Conservation (phyloP, 1,284 basidiomycete species). For the Exobasidium rhododendri region DNA sequence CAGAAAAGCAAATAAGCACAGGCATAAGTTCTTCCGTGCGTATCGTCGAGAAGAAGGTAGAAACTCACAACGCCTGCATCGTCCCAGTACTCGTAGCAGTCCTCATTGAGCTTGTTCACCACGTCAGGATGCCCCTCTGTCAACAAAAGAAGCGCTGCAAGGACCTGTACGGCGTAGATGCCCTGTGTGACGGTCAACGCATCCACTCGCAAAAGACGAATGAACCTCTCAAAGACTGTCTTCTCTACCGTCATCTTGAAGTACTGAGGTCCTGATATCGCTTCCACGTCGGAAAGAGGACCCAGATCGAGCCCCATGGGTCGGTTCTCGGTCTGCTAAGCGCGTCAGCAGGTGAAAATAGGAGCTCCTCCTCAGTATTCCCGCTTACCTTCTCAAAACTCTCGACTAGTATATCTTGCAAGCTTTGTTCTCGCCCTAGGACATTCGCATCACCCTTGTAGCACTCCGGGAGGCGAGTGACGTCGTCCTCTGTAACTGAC, state of each 20-base stretch:
- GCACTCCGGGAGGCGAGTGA: neutral
- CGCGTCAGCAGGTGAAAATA: too few species aligned
- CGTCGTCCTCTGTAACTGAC: neutral
- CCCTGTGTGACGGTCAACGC: neutral
- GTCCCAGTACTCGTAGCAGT: neutral
- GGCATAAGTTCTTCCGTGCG: too few species aligned
- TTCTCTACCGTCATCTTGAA: neutral
- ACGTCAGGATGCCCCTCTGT: neutral
- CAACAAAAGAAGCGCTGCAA: neutral
- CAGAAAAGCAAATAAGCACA: neutral
- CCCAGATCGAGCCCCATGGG: neutral
- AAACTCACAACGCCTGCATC: neutral
- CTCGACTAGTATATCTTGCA: neutral
- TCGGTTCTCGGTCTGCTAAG: neutral
- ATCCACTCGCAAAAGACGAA: neutral
- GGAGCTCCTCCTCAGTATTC: too few species aligned
- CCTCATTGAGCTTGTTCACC: neutral
- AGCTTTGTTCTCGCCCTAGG: neutral
- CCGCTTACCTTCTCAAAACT: neutral
- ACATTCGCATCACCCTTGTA: neutral
- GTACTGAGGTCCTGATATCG: neutral
- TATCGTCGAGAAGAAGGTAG: neutral
- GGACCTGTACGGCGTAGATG: neutral
- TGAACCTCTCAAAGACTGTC: neutral
- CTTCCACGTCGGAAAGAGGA: neutral